phyloP scores from a whole-genome alignment of 2,329 filamentous ascomycete species.

The Aspergillus thermomutatus region DNA sequence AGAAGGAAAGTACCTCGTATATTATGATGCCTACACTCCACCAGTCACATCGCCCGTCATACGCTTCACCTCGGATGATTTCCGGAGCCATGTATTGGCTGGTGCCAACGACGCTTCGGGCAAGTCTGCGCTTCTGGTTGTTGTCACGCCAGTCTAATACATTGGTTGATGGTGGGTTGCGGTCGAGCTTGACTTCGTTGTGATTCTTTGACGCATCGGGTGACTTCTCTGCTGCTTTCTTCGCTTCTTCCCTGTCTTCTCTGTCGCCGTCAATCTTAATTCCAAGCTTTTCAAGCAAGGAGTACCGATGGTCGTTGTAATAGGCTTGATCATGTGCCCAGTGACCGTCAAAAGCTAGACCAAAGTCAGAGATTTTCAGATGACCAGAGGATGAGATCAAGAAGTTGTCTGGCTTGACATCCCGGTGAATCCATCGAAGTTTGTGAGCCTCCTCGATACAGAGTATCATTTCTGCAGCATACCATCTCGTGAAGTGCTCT shows the following conservation, averaged over 20 bases:
- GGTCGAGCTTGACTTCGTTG: slow-evolving; percentile 34
- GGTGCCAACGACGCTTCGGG: slow-evolving; percentile 85
- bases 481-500: slow-evolving; percentile 77
- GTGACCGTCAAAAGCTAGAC: slow-evolving; percentile 89
- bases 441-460: slow-evolving; percentile 90
- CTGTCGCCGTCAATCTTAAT: slow-evolving; percentile 71
- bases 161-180: slow-evolving; percentile 39
- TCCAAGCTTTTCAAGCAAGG: slow-evolving; percentile 70
- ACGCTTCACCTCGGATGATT: slow-evolving; percentile 74
- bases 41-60: slow-evolving; percentile 93
- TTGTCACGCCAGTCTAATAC: slow-evolving; percentile 69
- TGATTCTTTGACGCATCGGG: slow-evolving; percentile 10
- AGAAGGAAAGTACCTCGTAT: slow-evolving; percentile 60
- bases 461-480: slow-evolving; percentile 92
- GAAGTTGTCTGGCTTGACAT: slow-evolving; percentile 97
- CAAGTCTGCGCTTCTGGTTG: slow-evolving; percentile 66
- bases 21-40: slow-evolving; percentile 95
- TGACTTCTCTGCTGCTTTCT: slow-evolving; percentile 24
- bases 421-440: slow-evolving; percentile 87
- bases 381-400: slow-evolving; percentile 84
- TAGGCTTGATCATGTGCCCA: slow-evolving; percentile 90
- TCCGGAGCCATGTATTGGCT: slow-evolving; percentile 99
- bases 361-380: slow-evolving; percentile 94
- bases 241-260: slow-evolving; percentile 61
- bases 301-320: slow-evolving; percentile 78